A percentile compares a stretch with the other conserved stretches of the same genome.
Conservation (phyloP, 495 filamentous ascomycete species). For the Podospora comata region DNA sequence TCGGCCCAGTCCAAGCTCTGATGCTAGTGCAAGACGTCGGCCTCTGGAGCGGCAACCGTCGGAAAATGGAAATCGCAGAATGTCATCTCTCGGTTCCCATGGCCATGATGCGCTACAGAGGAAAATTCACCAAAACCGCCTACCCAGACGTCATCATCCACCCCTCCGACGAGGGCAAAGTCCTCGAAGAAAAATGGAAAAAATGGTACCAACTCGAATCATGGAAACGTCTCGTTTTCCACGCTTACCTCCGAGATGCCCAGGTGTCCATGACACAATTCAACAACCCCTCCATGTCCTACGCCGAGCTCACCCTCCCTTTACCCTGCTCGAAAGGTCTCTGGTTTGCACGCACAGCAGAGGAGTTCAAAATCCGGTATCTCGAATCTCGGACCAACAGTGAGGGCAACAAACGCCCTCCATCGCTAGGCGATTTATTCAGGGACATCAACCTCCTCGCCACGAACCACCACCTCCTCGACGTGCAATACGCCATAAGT, state of each 20-base stretch:
- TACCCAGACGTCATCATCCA: conserved; percentile 45
- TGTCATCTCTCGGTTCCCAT: conserved; percentile 33
- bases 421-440: conserved; percentile 51
- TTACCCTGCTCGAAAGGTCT: conserved; percentile 52
- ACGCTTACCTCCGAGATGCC: conserved; percentile 55
- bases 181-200: conserved; percentile 56
- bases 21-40: conserved; percentile 56
- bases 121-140: conserved; percentile 44
- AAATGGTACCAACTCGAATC: conserved; percentile 55
- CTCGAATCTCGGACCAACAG: conserved; percentile 26
- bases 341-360: conserved; percentile 55
- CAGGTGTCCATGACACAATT: conserved; percentile 58
- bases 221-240: conserved; percentile 57
- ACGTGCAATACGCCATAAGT: conserved; percentile 49
- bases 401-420: conserved; percentile 35
- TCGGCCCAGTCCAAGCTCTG: conserved; percentile 55
- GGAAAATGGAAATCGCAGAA: conserved; percentile 68
- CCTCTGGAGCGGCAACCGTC: conserved; percentile 63
- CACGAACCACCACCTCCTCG: conserved; percentile 41
- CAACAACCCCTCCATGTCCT: conserved; percentile 57
- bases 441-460: conserved; percentile 49
- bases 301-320: conserved; percentile 59
- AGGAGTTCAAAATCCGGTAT: conserved; percentile 56
- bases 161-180: conserved; percentile 45
- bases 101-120: conserved; percentile 45